A percentile compares a stretch with the other conserved stretches of the same genome.
phyloP scores from a whole-genome alignment of 345 rosid species.

The Linum trigynum region DNA sequence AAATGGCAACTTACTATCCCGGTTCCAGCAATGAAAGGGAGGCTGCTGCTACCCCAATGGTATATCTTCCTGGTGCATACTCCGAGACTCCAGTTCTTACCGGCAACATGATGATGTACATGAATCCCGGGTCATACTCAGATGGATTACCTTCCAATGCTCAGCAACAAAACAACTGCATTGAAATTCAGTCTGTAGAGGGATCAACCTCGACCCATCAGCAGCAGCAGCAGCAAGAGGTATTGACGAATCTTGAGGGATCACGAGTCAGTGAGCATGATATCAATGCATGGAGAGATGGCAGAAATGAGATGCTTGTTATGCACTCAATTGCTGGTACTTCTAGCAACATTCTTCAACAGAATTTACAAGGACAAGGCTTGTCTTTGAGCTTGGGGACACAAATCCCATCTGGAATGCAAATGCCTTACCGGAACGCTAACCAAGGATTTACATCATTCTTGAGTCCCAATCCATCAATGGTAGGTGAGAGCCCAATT shows the following conservation, averaged over 20 bases:
- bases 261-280: conserved; percentile 38
- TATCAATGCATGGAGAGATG: conserved; percentile 49
- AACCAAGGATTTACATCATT: conserved; percentile 39
- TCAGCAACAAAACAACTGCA: conserved; percentile 42
- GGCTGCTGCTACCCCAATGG: conserved; percentile 28
- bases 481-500: conserved; percentile 29
- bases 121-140: conserved; percentile 45
- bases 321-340: conserved; percentile 42
- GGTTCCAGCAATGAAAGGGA: conserved; percentile 50
- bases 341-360: conserved; percentile 34
- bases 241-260: conserved; percentile 48
- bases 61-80: conserved; percentile 39
- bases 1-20: conserved; percentile 60
- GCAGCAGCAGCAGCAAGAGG: conserved; percentile 31
- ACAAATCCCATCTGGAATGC: conserved; percentile 61
- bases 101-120: conserved; percentile 46
- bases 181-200: conserved; percentile 38
- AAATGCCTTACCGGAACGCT: conserved; percentile 38
- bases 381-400: conserved; percentile 72
- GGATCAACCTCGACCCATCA: conserved; percentile 34
- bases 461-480: conserved; percentile 38
- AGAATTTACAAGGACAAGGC: conserved; percentile 60
- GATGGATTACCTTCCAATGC: conserved; percentile 17
- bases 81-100: conserved; percentile 40
- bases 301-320: conserved; percentile 50